These are phyloP conservation scores for Beauveria medogensis DNA, from an alignment of 2,329 filamentous ascomycete genomes.

Conservation along the genomic window DNA sequence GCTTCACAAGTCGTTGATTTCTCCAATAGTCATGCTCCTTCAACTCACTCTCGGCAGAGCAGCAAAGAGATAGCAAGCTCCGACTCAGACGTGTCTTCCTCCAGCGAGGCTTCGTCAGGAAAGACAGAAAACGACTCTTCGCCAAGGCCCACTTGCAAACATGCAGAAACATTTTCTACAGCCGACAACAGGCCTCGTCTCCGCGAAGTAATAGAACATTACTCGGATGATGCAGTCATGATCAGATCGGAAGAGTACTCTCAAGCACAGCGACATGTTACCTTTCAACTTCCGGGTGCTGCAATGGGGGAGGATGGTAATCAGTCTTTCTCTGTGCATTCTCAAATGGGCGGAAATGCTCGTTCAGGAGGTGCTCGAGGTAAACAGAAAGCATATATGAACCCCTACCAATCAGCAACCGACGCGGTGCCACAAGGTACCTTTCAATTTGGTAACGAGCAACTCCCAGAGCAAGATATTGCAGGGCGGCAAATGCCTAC, in stretches of 20 bases:
- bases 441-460: conserved; percentile 17
- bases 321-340: conserved; percentile 1
- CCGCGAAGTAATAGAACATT: conserved; percentile 20
- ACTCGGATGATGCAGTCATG: conserved; percentile 15
- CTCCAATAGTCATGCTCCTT: conserved; percentile 17
- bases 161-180: conserved; percentile 21
- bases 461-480: conserved; percentile 19
- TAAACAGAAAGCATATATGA: background rate
- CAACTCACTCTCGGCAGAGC: background rate
- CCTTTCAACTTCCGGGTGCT: conserved; percentile 9
- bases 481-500: conserved; percentile 19
- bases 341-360: background rate
- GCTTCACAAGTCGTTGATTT: conserved; percentile 32
- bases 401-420: background rate
- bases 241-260: conserved; percentile 6
- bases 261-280: conserved; percentile 15
- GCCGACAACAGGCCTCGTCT: conserved; percentile 18
- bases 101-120: background rate
- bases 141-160: conserved; percentile 15
- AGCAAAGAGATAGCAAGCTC: background rate
- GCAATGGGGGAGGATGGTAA: conserved; percentile 8
- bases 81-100: background rate
- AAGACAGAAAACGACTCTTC: background rate
- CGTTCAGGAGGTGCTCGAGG: background rate
- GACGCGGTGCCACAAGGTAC: background rate